These are phyloP conservation scores for Phoma sp. DNA, from an alignment of 2,329 filamentous ascomycete species.

Conservation along the genomic window DNA sequence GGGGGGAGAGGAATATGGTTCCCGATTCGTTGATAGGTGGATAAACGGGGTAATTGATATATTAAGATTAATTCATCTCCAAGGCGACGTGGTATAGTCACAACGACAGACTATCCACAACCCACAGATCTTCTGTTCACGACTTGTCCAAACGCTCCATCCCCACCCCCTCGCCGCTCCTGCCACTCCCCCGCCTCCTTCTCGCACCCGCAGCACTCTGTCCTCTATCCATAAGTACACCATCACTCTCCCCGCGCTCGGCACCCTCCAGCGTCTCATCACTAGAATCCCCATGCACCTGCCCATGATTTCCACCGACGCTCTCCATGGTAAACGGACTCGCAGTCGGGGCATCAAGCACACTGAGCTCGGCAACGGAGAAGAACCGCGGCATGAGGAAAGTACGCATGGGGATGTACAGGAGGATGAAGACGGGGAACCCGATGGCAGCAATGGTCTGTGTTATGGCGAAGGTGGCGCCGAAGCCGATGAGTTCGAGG, in stretches of 20 bases:
- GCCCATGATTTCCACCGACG: slow-evolving; percentile 56
- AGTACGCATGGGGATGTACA: slow-evolving; percentile 62
- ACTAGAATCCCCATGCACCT: slow-evolving; percentile 17
- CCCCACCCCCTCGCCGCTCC: background rate
- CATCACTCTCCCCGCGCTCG: slow-evolving; percentile 32
- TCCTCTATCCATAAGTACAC: background rate
- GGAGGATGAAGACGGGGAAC: slow-evolving; percentile 64
- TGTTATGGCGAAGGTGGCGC: slow-evolving; percentile 63
- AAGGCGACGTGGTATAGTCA: too few species aligned
- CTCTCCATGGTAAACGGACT: slow-evolving; percentile 61
- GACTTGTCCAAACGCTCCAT: background rate
- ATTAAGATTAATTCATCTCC: too few species aligned
- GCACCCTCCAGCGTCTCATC: slow-evolving; percentile 32
- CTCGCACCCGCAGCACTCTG: background rate
- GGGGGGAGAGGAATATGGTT: too few species aligned
- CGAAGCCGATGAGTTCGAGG: slow-evolving; percentile 60
- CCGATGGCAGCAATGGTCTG: slow-evolving; percentile 67
- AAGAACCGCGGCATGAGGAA: slow-evolving; percentile 60
- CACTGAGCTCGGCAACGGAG: slow-evolving; percentile 53
- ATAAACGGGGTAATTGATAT: too few species aligned
- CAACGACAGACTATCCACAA: too few species aligned
- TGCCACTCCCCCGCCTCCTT: background rate
- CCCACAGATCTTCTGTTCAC: background rate
- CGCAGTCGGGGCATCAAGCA: slow-evolving; percentile 62
- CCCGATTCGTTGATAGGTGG: too few species aligned